phyloP scores from a whole-genome alignment of 1,284 basidiomycete genomes.

The Peniophora sp. region DNA sequence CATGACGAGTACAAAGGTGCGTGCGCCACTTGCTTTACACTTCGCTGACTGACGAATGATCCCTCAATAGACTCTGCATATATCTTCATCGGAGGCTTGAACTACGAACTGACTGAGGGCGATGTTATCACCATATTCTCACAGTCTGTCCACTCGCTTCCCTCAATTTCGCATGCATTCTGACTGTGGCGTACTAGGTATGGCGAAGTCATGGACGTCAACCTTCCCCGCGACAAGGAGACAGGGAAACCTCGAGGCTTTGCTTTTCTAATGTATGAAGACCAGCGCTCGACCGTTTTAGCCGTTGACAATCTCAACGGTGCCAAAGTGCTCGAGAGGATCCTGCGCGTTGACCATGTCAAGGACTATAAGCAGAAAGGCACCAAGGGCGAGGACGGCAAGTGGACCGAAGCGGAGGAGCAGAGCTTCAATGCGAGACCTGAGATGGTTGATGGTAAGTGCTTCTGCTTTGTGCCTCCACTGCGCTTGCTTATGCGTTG shows the following conservation, averaged over 20 bases:
- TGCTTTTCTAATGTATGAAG: slow-evolving; percentile 98
- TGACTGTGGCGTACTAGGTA: slow-evolving; percentile 48
- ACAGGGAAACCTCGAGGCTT: slow-evolving; percentile 90
- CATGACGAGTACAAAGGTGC: slow-evolving; percentile 91
- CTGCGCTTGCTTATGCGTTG: neutral
- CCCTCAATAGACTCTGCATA: slow-evolving; percentile 91
- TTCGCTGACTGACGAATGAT: slow-evolving; percentile 3
- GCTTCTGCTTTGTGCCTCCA: neutral
- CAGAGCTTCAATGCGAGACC: slow-evolving; percentile 84
- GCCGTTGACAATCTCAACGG: slow-evolving; percentile 99
- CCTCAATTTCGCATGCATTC: neutral
- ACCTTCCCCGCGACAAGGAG: slow-evolving; percentile 87
- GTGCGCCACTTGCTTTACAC: slow-evolving; percentile 11
- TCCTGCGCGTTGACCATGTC: slow-evolving; percentile 90
- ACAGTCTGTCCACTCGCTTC: slow-evolving; percentile 54
- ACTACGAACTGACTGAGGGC: slow-evolving; percentile 88
- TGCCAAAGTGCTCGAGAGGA: slow-evolving; percentile 80
- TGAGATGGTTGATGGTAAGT: slow-evolving; percentile 56
- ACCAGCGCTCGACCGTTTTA: slow-evolving; percentile 92
- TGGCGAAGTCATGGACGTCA: slow-evolving; percentile 92
- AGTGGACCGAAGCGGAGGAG: slow-evolving; percentile 80
- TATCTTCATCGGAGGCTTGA: slow-evolving; percentile 84
- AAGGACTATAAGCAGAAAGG: slow-evolving; percentile 89
- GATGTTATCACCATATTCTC: slow-evolving; percentile 98
- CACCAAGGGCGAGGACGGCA: slow-evolving; percentile 77